phyloP scores from a whole-genome alignment of 495 filamentous ascomycete species.

The Penicillium pulvis region DNA sequence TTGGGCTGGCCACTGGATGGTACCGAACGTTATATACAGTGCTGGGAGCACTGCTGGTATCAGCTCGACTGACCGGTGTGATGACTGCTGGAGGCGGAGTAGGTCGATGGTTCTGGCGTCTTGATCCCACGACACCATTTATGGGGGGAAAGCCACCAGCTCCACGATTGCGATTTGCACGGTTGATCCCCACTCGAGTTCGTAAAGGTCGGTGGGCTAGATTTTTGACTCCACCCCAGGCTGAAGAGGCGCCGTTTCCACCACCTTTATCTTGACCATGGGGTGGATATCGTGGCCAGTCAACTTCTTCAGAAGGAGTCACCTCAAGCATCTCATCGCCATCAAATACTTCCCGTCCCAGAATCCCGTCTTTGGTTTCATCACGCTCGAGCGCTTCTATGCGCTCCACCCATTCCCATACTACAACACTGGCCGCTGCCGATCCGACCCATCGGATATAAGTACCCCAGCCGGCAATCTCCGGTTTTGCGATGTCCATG shows the following conservation, averaged over 20 bases:
- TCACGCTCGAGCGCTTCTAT: constrained; percentile 95
- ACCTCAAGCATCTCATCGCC: constrained; percentile 94
- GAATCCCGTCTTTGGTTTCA: constrained; percentile 92
- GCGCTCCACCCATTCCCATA: constrained; percentile 99
- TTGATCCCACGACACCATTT: constrained; percentile 20
- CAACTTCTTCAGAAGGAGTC: constrained; percentile 61
- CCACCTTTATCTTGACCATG: constrained; percentile 41
- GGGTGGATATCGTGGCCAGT: constrained; percentile 48
- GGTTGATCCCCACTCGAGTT: constrained; percentile 33
- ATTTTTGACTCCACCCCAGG: constrained; percentile 48
- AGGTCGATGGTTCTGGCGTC: constrained; percentile 47
- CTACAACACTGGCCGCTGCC: constrained; percentile 91
- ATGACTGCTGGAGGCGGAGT: constrained; percentile 64
- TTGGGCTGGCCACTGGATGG: constrained; percentile 72
- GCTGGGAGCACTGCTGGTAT: constrained; percentile 75
- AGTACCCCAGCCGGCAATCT: constrained; percentile 92
- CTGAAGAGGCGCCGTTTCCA: constrained; percentile 42
- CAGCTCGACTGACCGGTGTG: constrained; percentile 75
- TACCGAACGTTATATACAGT: constrained; percentile 86
- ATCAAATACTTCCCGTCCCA: constrained; percentile 93
- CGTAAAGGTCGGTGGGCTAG: constrained; percentile 42
- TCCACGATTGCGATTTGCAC: constrained; percentile 29
- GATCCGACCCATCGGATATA: constrained; percentile 98
- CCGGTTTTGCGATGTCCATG: constrained; percentile 83
- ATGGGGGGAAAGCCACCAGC: constrained; percentile 16